phyloP scores from a whole-genome alignment of 208 protist genomes.

The Sergeia podlipaevii region DNA sequence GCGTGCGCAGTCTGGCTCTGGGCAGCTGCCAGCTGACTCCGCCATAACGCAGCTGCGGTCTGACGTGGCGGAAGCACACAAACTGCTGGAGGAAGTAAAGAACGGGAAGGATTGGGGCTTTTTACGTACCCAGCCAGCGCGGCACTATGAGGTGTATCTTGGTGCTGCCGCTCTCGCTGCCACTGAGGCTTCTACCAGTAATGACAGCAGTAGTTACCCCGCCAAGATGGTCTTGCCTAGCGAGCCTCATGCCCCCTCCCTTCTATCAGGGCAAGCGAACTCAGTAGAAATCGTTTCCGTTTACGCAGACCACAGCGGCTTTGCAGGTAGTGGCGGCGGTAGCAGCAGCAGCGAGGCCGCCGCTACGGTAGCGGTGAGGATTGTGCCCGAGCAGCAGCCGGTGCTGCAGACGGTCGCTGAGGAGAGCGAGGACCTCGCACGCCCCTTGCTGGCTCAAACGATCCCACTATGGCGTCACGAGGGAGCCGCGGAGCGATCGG shows the following conservation, averaged over 20 bases:
- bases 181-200: no score
- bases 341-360: no score
- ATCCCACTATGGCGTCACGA: constrained; percentile 51
- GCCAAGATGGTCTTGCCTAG: no score
- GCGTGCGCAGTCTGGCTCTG: constrained; percentile 14
- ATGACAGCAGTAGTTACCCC: no score
- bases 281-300: no score
- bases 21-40: constrained; percentile 15
- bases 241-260: no score
- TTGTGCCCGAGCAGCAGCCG: no score
- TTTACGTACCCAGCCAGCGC: constrained; percentile 3
- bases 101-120: constrained; percentile 10
- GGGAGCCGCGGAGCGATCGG: constrained; percentile 26
- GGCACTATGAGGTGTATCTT: constrained; percentile 9
- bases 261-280: no score
- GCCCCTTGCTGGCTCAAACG: constrained; percentile 26
- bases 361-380: no score
- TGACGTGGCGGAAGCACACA: constrained; percentile 21
- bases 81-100: constrained; percentile 20
- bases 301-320: no score
- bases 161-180: no score
- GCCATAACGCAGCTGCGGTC: constrained; percentile 24
- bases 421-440: constrained; percentile 19
- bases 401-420: constrained; percentile 10
- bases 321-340: no score